Conservation (phyloP, 2,329 filamentous ascomycete species). For the Chaetomium olivaceum region DNA sequence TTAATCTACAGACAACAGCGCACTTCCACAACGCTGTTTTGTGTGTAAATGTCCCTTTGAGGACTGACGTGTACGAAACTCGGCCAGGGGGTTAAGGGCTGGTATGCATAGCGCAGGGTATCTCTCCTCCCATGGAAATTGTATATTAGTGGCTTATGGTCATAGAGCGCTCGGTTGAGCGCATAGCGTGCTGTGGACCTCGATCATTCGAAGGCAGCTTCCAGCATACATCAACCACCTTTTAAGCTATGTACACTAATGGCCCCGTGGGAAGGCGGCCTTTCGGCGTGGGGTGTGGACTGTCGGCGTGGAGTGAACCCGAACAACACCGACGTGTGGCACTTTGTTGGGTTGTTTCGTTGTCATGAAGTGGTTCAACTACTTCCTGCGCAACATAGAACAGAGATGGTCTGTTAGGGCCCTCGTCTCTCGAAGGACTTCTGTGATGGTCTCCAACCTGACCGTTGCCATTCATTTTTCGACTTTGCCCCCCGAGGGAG, state of each 20-base stretch:
- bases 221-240: neutral
- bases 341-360: neutral
- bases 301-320: too few relatives aligned
- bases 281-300: too few relatives aligned
- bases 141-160: slow-evolving; percentile 46
- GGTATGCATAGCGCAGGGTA: slow-evolving; percentile 47
- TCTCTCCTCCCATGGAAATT: slow-evolving; percentile 53
- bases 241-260: neutral
- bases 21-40: slow-evolving; percentile 23
- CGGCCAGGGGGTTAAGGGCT: slow-evolving; percentile 17
- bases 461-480: neutral
- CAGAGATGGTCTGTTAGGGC: neutral
- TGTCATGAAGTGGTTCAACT: neutral
- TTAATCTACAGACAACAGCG: slow-evolving; percentile 30
- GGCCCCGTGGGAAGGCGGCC: neutral
- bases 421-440: neutral
- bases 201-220: slow-evolving; percentile 17
- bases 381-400: neutral
- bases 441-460: neutral
- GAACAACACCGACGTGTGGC: neutral
- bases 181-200: slow-evolving; percentile 25
- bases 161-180: slow-evolving; percentile 34
- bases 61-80: slow-evolving; percentile 30
- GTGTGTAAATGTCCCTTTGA: slow-evolving; percentile 20
- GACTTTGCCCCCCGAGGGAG: neutral